phyloP scores from a whole-genome alignment of 2,329 filamentous ascomycete species.

The Paramyrothecium roridum region DNA sequence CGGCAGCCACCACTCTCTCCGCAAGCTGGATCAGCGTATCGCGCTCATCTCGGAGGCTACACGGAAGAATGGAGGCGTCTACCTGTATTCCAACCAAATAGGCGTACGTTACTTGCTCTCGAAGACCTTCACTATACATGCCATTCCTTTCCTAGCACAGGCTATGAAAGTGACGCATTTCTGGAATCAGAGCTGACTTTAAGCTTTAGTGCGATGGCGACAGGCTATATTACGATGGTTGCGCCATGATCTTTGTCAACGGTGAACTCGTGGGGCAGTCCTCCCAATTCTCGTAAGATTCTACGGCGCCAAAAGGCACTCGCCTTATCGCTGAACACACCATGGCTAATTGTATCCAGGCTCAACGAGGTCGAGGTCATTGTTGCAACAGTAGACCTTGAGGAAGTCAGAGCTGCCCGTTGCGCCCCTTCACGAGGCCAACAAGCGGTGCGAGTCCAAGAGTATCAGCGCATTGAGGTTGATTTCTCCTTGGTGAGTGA shows the following conservation, averaged over 20 bases:
- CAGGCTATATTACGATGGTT: slow-evolving; percentile 41
- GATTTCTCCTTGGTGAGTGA: slow-evolving; percentile 19
- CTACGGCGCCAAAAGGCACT: too few species aligned
- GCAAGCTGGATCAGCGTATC: slow-evolving; percentile 63
- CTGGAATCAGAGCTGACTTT: too few species aligned
- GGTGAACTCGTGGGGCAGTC: slow-evolving; percentile 62
- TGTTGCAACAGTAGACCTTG: slow-evolving; percentile 64
- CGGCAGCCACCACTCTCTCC: slow-evolving; percentile 37
- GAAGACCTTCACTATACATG: too few species aligned
- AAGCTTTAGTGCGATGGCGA: too few species aligned
- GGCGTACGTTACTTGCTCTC: too few species aligned
- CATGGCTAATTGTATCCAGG: too few species aligned
- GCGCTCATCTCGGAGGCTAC: slow-evolving; percentile 65
- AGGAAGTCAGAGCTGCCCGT: slow-evolving; percentile 64
- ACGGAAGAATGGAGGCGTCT: slow-evolving; percentile 56
- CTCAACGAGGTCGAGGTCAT: slow-evolving; percentile 64
- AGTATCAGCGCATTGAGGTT: slow-evolving; percentile 24
- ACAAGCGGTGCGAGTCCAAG: slow-evolving; percentile 47
- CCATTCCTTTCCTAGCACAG: too few species aligned
- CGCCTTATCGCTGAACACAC: too few species aligned
- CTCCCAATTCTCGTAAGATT: slow-evolving; percentile 50
- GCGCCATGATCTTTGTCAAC: slow-evolving; percentile 61
- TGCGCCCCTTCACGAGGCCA: slow-evolving; percentile 52
- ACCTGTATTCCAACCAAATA: slow-evolving; percentile 34
- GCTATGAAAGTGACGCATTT: too few species aligned